These are phyloP conservation scores for Epichloe uncinata DNA, from an alignment of 2,329 filamentous ascomycete species.

Conservation along the genomic window DNA sequence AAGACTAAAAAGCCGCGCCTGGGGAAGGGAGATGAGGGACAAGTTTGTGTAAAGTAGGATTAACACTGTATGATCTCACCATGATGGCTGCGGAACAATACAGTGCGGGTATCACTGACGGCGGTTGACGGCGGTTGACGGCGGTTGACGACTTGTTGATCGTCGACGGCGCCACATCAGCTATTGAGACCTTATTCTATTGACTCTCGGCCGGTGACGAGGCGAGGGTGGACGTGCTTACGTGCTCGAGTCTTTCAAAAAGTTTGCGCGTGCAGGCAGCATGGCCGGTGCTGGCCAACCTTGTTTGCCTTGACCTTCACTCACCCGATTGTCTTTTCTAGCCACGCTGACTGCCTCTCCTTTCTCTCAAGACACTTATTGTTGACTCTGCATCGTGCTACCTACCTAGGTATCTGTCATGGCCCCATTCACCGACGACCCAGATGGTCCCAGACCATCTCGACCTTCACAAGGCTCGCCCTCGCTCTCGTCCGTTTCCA, in stretches of 20 bases:
- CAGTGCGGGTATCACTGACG: neutral
- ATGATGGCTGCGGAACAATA: neutral
- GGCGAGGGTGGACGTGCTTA: neutral
- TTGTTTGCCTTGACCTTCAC: too few relatives aligned
- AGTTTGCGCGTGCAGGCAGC: too few relatives aligned
- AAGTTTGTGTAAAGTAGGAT: neutral
- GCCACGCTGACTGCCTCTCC: neutral
- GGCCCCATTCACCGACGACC: conserved; percentile 8
- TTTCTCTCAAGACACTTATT: neutral
- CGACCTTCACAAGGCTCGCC: conserved; percentile 41
- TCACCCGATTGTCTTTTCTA: neutral
- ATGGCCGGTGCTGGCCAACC: too few relatives aligned
- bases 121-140: too few relatives aligned
- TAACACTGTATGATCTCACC: neutral
- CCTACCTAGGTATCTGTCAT: neutral
- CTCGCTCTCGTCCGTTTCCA: conserved; percentile 66
- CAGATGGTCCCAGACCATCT: conserved; percentile 7
- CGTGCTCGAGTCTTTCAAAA: too few relatives aligned
- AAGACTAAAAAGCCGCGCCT: neutral
- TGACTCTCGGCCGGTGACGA: neutral
- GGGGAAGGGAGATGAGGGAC: neutral
- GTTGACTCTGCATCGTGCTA: neutral
- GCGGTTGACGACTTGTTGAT: too few relatives aligned
- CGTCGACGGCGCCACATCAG: neutral
- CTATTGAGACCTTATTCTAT: neutral